Percentiles rank a stretch among this genome's conserved stretches.
phyloP scores from a whole-genome alignment of 208 protist species.

The Trypanosoma vivax region DNA sequence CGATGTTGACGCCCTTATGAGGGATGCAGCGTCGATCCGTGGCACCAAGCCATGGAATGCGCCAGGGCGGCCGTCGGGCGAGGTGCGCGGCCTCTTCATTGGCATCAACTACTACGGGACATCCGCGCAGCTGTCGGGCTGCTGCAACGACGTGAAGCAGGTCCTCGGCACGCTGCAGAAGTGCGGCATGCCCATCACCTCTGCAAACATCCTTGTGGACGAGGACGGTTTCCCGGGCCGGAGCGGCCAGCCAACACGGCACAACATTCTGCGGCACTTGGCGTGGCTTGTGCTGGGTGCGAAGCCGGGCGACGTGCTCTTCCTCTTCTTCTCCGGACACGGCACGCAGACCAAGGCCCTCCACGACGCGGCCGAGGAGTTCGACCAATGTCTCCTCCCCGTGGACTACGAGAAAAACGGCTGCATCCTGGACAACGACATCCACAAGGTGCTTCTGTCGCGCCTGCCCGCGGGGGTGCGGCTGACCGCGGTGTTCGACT shows the following conservation, averaged over 20 bases:
- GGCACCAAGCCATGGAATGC: slow-evolving; percentile 31
- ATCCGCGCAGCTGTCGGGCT: slow-evolving; percentile 47
- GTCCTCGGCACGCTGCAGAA: slow-evolving; percentile 56
- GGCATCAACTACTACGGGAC: slow-evolving; percentile 80
- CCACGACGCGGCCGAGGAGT: slow-evolving; percentile 47
- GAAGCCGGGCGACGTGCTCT: slow-evolving; percentile 70
- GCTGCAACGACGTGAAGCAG: slow-evolving; percentile 62
- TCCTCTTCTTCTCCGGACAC: slow-evolving; percentile 82
- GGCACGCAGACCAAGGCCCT: slow-evolving; percentile 45
- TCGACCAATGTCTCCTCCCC: slow-evolving; percentile 72
- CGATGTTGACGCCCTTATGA: slow-evolving; percentile 38
- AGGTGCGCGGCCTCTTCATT: slow-evolving; percentile 45
- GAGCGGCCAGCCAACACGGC: slow-evolving; percentile 37
- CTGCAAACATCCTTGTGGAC: slow-evolving; percentile 65
- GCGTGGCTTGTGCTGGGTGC: slow-evolving; percentile 59
- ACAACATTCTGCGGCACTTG: slow-evolving; percentile 68
- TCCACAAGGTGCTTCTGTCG: slow-evolving; percentile 43
- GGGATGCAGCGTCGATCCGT: slow-evolving; percentile 24
- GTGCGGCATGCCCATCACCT: slow-evolving; percentile 35
- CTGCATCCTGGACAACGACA: slow-evolving; percentile 71
- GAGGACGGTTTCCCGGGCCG: slow-evolving; percentile 37
- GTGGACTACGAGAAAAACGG: slow-evolving; percentile 47
- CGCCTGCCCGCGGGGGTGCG: slow-evolving; percentile 47
- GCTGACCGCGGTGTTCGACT: slow-evolving; percentile 80
- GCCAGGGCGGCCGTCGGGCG: slow-evolving; percentile 20